Evolutionary conservation across 139 green algal genomes (phyloP).

Genomic region (Chlamydomonas incerta): DNA sequence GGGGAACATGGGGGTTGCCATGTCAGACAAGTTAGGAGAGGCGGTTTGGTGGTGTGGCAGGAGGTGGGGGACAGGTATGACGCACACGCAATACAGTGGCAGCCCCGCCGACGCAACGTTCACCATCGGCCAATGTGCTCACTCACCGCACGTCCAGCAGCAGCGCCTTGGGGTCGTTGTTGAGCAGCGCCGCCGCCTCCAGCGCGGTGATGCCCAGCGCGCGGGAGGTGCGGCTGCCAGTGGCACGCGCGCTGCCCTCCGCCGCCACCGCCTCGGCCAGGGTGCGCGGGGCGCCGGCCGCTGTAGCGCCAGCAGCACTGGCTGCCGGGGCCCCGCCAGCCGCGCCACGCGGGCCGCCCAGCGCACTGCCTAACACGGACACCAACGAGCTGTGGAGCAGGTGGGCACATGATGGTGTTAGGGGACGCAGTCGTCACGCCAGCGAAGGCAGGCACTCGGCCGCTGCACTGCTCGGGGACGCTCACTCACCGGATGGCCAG

Average conservation of each 20-base stretch:
- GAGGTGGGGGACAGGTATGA: no score
- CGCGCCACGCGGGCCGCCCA: background rate
- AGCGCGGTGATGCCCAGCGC: conserved; percentile 1
- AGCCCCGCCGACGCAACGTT: no score
- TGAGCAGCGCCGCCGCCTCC: conserved; percentile 24
- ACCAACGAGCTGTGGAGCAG: conserved; percentile 17
- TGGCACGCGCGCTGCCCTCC: background rate
- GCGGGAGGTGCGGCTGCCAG: background rate
- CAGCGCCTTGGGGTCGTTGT: conserved; percentile 20
- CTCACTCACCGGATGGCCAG: conserved; percentile 25
- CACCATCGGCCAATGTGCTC: background rate
- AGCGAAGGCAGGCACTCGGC: no score
- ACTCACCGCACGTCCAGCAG: conserved; percentile 28
- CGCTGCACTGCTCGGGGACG: no score
- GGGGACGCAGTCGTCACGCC: no score
- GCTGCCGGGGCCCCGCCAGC: background rate
- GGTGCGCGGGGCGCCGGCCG: background rate
- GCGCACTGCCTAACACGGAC: background rate
- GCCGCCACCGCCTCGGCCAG: background rate
- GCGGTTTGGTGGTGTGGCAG: no score
- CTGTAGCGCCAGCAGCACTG: background rate
- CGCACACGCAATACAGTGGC: no score
- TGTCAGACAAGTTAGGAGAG: no score
- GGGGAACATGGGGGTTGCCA: no score
- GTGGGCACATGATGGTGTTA: no score